Evolutionary conservation across 352 stramenopile species (phyloP), one percentile per base, ranked within the genome.

Genomic region (Phytopythium delawarense): DNA sequence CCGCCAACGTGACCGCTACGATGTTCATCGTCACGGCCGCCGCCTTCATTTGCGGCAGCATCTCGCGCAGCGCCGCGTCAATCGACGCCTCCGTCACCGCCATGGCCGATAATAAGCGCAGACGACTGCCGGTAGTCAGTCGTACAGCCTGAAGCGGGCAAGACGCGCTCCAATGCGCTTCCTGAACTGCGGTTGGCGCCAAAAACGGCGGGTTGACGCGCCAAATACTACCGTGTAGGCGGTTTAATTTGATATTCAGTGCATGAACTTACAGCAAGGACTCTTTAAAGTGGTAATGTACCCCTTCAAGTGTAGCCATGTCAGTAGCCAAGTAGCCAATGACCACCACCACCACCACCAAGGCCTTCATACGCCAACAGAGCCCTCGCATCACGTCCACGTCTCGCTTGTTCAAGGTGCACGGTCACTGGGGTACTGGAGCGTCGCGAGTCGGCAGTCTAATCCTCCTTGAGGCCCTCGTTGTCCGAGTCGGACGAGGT

Each of bases 401-500:
- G 21, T 25, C 7, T 49, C 42, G n/a, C 20, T 45, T n/a, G 13
- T 49, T 49, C 42, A 23, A 40, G 8, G 35, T 9, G n/a, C 5
- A 15, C 2, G 42, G 7, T 9, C 7, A 7, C 42, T 15, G n/a
- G 40, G n/a, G 13, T 15, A 23, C 7, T 49, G 18, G 42, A 7
- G n/a, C 15, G 15, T 1, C 42, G 23, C 23, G 21, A 2, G 25
- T 15, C 7, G 23, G 42, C 50, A 4, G 40, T 74, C 64, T 79
- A 88, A 44, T 91, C 76, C 25, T 88, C 74, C 46, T 88, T 84
- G 55, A 48, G 42, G 21, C 76, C 68, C 48, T 88, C 87, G 45
- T 80, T 86, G 39, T 96, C 87, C 28, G 79, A 89, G 64, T 93
- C 84, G 2, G 77, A 86, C 40, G 86, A 94, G 59, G 79, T 82